A percentile compares a stretch with the other conserved stretches of the same genome.
phyloP scores from a whole-genome alignment of 2,329 filamentous ascomycete species.

The Ophiostoma novo-ulmi region DNA sequence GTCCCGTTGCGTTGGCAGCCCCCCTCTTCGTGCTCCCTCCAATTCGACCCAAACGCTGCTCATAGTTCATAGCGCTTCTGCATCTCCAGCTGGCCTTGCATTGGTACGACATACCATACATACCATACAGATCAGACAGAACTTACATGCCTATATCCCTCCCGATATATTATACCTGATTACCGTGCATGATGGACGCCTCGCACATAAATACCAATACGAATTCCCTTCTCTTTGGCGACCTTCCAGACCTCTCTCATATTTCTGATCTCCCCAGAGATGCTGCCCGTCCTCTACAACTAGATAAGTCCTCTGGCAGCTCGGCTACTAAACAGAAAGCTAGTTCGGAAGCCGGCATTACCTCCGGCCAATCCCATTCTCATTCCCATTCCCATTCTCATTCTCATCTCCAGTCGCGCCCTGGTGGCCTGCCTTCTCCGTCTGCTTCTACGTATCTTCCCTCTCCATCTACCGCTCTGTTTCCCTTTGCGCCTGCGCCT shows the following conservation, averaged over 20 bases:
- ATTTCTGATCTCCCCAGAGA: conserved; percentile 13
- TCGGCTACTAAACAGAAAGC: conserved; percentile 20
- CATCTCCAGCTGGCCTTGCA: conserved; percentile 18
- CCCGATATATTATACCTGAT: background rate
- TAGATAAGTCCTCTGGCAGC: background rate
- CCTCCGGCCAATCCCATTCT: conserved; percentile 11
- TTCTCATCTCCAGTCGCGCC: background rate
- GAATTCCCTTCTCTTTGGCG: conserved; percentile 21
- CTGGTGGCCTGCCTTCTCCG: background rate
- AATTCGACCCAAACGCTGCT: background rate
- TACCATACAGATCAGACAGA: background rate
- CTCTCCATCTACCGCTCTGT: background rate
- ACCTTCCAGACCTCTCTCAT: conserved; percentile 21
- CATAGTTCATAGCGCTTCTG: background rate
- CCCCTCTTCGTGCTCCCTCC: conserved; percentile 1
- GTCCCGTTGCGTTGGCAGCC: conserved; percentile 23
- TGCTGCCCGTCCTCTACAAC: background rate
- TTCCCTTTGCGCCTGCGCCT: background rate
- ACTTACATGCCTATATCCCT: background rate
- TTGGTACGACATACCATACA: conserved; percentile 27
- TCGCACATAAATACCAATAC: conserved; percentile 16
- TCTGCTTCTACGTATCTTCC: background rate
- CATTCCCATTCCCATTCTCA: background rate
- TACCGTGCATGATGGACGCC: conserved; percentile 12
- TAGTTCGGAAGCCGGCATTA: conserved; percentile 22